These are phyloP conservation scores for Pterocarpus santalinus DNA, from an alignment of 306 rosid genomes.

Conservation along the genomic window DNA sequence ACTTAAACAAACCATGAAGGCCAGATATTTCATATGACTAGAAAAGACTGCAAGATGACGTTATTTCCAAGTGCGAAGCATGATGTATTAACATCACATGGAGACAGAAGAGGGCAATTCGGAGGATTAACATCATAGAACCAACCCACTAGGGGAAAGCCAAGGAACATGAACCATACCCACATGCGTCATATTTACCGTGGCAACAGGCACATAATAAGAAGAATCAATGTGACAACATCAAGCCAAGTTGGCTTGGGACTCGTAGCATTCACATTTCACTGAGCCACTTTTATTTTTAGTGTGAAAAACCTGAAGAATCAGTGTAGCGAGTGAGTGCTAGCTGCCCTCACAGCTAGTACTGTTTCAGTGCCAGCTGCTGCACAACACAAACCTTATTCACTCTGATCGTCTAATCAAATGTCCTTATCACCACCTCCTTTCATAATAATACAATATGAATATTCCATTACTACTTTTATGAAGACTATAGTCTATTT, in stretches of 20 bases:
- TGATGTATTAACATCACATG: background rate
- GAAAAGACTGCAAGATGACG: conserved; percentile 33
- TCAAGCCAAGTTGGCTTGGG: background rate
- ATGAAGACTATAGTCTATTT: no score
- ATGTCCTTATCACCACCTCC: conserved; percentile 23
- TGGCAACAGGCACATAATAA: no score
- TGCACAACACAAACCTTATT: conserved; percentile 11
- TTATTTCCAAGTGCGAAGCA: conserved; percentile 13
- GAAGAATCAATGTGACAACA: conserved; percentile 8
- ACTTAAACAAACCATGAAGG: background rate
- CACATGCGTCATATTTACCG: no score
- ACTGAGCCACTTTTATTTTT: background rate
- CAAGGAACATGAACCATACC: background rate
- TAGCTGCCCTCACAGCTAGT: background rate
- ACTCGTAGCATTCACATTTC: background rate
- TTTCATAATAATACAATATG: background rate
- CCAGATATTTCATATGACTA: conserved; percentile 15
- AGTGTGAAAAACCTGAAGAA: background rate
- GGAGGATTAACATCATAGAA: conserved; percentile 41
- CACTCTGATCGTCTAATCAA: conserved; percentile 43
- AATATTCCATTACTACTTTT: background rate
- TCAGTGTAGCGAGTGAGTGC: no score
- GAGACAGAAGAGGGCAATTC: background rate
- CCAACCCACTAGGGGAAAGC: conserved; percentile 45
- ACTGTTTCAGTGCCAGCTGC: background rate